phyloP scores from a whole-genome alignment of 352 stramenopile species.

The Lagenidium giganteum region DNA sequence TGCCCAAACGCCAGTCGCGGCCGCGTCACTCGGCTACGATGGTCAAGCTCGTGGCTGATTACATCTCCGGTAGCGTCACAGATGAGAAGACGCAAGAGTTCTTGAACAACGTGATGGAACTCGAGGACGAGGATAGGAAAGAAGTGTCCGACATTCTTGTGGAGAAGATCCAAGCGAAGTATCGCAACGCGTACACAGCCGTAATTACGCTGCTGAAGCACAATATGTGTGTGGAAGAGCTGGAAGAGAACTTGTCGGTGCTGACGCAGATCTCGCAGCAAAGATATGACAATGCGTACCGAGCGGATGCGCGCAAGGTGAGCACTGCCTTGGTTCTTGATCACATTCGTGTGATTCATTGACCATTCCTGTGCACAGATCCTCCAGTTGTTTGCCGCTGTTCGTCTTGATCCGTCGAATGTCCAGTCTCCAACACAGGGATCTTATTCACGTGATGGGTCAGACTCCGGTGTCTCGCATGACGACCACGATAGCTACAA shows the following conservation, averaged over 20 bases:
- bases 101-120: conserved; percentile 58
- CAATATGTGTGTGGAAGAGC: conserved; percentile 72
- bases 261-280: conserved; percentile 85
- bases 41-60: conserved; percentile 83
- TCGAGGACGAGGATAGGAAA: conserved; percentile 66
- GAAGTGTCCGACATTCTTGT: conserved; percentile 78
- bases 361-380: conserved; percentile 35
- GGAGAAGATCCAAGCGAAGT: conserved; percentile 80
- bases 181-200: conserved; percentile 68
- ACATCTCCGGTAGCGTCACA: conserved; percentile 68
- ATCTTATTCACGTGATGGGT: conserved; percentile 32
- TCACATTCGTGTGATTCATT: not conserved
- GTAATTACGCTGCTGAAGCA: conserved; percentile 72
- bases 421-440: conserved; percentile 41
- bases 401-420: conserved; percentile 74
- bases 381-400: conserved; percentile 73
- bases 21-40: conserved; percentile 47
- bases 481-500: conserved; percentile 64
- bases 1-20: conserved; percentile 60
- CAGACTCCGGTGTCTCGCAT: conserved; percentile 31
- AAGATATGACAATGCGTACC: conserved; percentile 79
- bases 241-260: conserved; percentile 70
- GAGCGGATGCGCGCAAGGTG: conserved; percentile 70
- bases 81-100: conserved; percentile 74
- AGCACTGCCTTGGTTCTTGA: no score